A percentile compares a stretch with the other conserved stretches of the same genome.
phyloP scores from a whole-genome alignment of 75 land plant species.

The Pinus albicaulis region DNA sequence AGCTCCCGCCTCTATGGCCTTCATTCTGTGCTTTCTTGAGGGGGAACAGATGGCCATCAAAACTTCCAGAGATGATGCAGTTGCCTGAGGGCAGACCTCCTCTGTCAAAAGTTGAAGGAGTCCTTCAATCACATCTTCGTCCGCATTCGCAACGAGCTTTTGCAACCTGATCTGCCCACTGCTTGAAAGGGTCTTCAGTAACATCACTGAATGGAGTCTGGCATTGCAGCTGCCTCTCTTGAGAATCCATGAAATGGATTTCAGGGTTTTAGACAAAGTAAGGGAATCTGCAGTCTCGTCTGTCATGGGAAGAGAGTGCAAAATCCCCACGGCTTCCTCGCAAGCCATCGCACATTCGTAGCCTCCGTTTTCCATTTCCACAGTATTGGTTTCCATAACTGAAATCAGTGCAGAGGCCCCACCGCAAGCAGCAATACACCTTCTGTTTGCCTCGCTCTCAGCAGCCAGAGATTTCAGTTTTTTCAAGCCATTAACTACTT shows the following conservation, averaged over 20 bases:
- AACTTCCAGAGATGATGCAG: constrained; percentile 27
- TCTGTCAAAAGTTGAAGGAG: constrained; percentile 45
- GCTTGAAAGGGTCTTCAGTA: constrained; percentile 21
- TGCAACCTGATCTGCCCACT: constrained; percentile 14
- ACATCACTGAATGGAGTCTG: constrained; percentile 26
- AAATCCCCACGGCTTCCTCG: constrained; percentile 5
- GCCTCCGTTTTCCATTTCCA: neutral
- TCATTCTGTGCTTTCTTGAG: neutral
- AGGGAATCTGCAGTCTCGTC: neutral
- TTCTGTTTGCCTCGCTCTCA: constrained; percentile 55
- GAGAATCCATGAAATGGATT: constrained; percentile 14
- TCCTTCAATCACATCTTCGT: constrained; percentile 28
- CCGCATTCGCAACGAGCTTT: neutral
- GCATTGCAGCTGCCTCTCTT: constrained; percentile 38
- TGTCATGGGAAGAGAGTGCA: neutral
- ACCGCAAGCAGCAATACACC: constrained; percentile 35
- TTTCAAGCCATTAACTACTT: constrained; percentile 14
- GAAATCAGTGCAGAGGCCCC: constrained; percentile 11
- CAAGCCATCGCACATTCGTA: neutral
- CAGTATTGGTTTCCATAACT: constrained; percentile 5
- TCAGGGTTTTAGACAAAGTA: constrained; percentile 6
- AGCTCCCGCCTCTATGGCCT: constrained; percentile 32
- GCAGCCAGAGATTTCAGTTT: constrained; percentile 32
- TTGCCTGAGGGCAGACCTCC: constrained; percentile 24
- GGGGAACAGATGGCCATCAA: constrained; percentile 17